These are phyloP conservation scores for Aspergillus affinis DNA, from an alignment of 495 filamentous ascomycete genomes.

Conservation along the genomic window DNA sequence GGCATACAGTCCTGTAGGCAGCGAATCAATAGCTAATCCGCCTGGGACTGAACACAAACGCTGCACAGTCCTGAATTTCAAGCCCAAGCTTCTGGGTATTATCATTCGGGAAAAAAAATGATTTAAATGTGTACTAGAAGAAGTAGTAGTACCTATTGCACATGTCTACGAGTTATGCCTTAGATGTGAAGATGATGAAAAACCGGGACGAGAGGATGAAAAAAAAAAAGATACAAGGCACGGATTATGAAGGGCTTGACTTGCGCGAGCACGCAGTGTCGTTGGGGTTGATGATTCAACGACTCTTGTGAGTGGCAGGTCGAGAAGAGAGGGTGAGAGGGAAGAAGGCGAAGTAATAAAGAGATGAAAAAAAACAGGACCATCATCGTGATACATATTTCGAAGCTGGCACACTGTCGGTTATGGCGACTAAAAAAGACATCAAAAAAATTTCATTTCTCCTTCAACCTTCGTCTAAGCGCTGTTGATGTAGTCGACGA, in stretches of 20 bases:
- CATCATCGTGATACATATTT: slow-evolving; percentile 7
- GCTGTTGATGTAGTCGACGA: slow-evolving; percentile 47
- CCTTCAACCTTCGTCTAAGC: slow-evolving; percentile 17
- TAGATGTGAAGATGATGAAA: slow-evolving; percentile 12
- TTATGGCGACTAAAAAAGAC: slow-evolving; percentile 6
- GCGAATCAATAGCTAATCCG: too few species aligned
- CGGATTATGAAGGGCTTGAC: too few species aligned
- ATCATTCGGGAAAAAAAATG: not conserved
- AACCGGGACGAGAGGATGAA: too few species aligned
- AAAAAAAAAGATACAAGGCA: too few species aligned
- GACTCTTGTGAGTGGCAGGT: too few species aligned
- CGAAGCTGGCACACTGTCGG: slow-evolving; percentile 9
- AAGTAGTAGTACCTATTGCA: slow-evolving; percentile 16
- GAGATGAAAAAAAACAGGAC: slow-evolving; percentile 4
- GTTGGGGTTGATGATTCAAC: too few species aligned
- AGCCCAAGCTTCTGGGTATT: not conserved
- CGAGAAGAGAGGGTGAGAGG: too few species aligned
- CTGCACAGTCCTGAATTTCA: not conserved
- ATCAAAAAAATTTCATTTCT: slow-evolving; percentile 3
- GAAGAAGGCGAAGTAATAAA: not conserved
- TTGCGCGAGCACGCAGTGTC: too few species aligned
- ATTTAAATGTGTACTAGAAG: not conserved
- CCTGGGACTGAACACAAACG: not conserved
- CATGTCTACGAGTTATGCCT: slow-evolving; percentile 24
- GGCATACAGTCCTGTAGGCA: too few species aligned